phyloP scores from a whole-genome alignment of 441 rosid species.

The Gossypium trilobum region DNA sequence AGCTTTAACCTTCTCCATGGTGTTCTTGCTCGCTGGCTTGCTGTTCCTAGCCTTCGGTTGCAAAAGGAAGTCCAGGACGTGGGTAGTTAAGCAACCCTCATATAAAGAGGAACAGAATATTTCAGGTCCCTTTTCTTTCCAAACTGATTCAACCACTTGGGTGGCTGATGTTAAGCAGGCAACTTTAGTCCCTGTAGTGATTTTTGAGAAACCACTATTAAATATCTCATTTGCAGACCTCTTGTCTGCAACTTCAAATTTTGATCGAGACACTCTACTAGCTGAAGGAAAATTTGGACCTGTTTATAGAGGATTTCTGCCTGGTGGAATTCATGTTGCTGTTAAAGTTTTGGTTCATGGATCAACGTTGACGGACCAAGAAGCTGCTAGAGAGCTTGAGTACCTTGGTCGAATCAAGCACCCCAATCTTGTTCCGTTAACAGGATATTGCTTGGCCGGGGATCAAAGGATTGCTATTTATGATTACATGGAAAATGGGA shows the following conservation, averaged over 20 bases:
- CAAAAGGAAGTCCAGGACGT: constrained; percentile 43
- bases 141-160: constrained; percentile 87
- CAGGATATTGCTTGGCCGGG: constrained; percentile 85
- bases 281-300: constrained; percentile 93
- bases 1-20: constrained; percentile 52
- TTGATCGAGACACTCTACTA: constrained; percentile 77
- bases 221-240: constrained; percentile 80
- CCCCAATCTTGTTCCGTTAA: constrained; percentile 77
- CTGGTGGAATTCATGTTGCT: constrained; percentile 90
- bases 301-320: constrained; percentile 82
- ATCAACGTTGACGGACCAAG: constrained; percentile 76
- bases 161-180: constrained; percentile 91
- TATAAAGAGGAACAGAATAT: constrained; percentile 62
- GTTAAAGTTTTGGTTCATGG: constrained; percentile 85
- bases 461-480: constrained; percentile 91
- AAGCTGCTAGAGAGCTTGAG: constrained; percentile 84
- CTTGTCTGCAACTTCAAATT: constrained; percentile 72
- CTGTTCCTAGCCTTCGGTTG: constrained; percentile 62
- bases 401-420: constrained; percentile 81
- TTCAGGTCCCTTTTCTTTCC: constrained; percentile 80
- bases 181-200: constrained; percentile 56
- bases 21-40: constrained; percentile 56
- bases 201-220: constrained; percentile 85
- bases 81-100: constrained; percentile 53
- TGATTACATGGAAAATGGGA: constrained; percentile 93